Base-by-base conservation (phyloP, 2,329 filamentous ascomycete species). In the Lanzia echinophila region DNA sequence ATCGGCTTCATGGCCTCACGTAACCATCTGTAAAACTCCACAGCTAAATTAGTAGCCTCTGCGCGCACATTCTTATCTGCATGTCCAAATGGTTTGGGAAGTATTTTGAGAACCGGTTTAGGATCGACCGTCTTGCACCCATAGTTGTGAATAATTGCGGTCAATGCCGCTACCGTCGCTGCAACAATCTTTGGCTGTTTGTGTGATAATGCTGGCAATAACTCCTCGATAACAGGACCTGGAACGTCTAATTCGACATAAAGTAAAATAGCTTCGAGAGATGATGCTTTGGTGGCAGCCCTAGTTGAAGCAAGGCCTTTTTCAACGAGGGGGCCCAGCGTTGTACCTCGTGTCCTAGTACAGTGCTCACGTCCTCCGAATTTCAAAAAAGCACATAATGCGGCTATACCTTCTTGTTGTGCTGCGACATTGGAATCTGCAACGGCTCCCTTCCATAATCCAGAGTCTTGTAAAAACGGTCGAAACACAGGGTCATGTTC, bases 31-130 rank as follows among this genome's bases (percentile, higher is more conserved):
- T 99, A 99, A 55, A 99, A 82, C 68, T 99, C 95, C 46, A 96
- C 89, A 0, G 92, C 87, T 54, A 99, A 76, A 63, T 87, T 90
- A 45, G 94, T 94, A 28, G 91, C 90, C 69, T 96, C 94, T 3
- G 91, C 90, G 71, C 94, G 86, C 15, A 99, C 89, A 68, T 97
- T 97, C 73, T 99, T 99, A 77, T 99, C 94, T 32, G 94, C 92
- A 69, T 97, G 94, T 19, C 89, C 90, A 67, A 96, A 99, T 2
- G 86, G 86, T 68, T 96, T 95, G 3, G 94, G 90, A 2, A 99
- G 76, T 11, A 81, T 74, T 69, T 97, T 97, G 56, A 97, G 79
- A 19, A 95, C 84, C 1, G 89, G 86, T 68, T 99, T 96, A 3
- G 95, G 90, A 66, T 99, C 94, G 47, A 94, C 86, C 17, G 90